Evolutionary conservation across 1,139 yeast species (phyloP), one percentile per base, ranked within the genome.

Genomic region (Blastobotrys capitulatus): DNA sequence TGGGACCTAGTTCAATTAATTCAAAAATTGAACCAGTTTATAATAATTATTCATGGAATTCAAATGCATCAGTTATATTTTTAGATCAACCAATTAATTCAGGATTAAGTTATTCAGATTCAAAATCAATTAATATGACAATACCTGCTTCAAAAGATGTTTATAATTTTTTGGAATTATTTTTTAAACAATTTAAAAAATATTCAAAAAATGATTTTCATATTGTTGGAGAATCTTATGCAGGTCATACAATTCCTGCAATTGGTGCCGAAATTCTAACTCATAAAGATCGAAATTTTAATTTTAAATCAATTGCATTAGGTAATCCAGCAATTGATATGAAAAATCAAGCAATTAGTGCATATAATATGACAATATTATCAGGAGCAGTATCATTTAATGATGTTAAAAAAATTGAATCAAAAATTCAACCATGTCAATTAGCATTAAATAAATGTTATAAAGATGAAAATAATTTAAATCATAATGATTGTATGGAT

Each of bases 281-380:
- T 26, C 77, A 75, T 44, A 88, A 86, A 61, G 86, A 82, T 60
- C 83, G 95, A 67, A 75, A 80, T 52, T 89, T 90, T 73, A 80
- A 38, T 67, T 77, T 92, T 65, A 76, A 89, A 26, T 87, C 97
- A 6, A 88, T 92, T 39, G 71, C 90, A 69, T 90, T 92, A 63
- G 98, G 98, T 65, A 92, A 92, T 66, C 98, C 98, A 51, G 78
- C 90, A 64, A 89, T 97, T 47, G 97, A 92, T 69, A 90, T 96
- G 19, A 78, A 87, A 66, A 80, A 82, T 55, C 98, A 92, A 73
- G 86, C 85, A 68, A 19, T 20, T 6, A 84, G 82, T 60, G 82
- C 82, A 69, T 92, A 88, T 70, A 86, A 86, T 26, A 13, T 22
- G 2, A 22, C 39, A 8, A 22, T 39, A 12, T 18, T 6, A 4